These are phyloP conservation scores for Puccinia brachypodii DNA, from an alignment of 1,284 basidiomycete species.

Conservation along the genomic window DNA sequence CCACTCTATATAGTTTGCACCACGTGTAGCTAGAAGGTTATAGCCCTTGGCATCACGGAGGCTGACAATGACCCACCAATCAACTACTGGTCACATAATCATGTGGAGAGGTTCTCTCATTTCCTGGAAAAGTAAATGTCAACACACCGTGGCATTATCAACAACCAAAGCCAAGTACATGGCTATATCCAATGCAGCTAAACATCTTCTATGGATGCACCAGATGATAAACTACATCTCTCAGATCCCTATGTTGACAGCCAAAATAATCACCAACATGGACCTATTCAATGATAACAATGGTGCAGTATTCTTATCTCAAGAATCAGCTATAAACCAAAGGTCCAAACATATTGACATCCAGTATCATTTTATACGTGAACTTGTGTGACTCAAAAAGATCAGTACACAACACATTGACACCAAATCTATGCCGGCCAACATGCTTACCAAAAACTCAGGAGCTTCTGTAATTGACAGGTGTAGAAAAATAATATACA, in stretches of 20 bases:
- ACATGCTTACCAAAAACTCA: not conserved
- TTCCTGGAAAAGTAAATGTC: not conserved
- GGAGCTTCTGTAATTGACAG: not conserved
- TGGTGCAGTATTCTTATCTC: not conserved
- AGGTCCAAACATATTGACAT: slow-evolving; percentile 7
- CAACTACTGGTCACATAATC: not conserved
- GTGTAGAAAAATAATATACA: not conserved
- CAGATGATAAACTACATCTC: not conserved
- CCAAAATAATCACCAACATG: not conserved
- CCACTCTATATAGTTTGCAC: no score
- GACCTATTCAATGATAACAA: not conserved
- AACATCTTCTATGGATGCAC: not conserved
- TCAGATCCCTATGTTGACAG: not conserved
- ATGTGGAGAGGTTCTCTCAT: not conserved
- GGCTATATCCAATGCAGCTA: not conserved
- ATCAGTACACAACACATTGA: no score
- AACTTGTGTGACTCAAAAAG: not conserved
- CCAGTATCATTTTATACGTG: not conserved
- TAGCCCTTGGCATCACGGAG: no score
- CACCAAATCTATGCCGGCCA: not conserved
- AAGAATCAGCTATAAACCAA: not conserved
- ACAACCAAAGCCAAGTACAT: slow-evolving; percentile 3
- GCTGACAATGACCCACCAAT: not conserved
- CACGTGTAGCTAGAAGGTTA: no score
- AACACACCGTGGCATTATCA: not conserved